These are phyloP conservation scores for Cyclotella atomus DNA, from an alignment of 108 stramenopile species.

Conservation along the genomic window DNA sequence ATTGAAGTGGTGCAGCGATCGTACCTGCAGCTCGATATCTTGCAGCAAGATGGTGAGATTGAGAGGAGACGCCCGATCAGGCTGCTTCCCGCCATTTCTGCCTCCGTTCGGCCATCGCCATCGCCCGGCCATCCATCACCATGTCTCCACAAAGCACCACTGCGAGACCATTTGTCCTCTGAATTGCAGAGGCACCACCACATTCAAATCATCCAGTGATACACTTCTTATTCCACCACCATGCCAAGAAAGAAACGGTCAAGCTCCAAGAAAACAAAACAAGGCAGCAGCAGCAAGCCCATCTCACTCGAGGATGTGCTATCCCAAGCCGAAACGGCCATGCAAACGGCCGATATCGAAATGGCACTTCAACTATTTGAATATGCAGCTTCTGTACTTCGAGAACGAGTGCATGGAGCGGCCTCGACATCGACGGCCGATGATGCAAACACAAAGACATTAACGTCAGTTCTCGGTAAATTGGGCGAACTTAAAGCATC, in stretches of 20 bases:
- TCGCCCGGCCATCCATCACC: no score
- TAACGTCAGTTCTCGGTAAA: constrained; percentile 73
- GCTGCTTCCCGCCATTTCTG: no score
- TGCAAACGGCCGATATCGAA: constrained; percentile 49
- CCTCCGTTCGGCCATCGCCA: no score
- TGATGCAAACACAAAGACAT: constrained; percentile 30
- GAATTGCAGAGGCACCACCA: neutral
- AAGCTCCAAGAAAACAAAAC: constrained; percentile 33
- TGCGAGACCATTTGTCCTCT: no score
- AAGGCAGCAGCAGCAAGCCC: neutral
- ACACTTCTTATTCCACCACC: no score
- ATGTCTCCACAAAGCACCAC: no score
- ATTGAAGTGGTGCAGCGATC: no score
- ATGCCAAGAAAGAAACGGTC: constrained; percentile 46
- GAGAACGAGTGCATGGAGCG: constrained; percentile 26
- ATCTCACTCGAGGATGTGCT: constrained; percentile 47
- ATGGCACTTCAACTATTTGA: constrained; percentile 39
- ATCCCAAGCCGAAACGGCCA: constrained; percentile 42
- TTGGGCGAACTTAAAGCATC: constrained; percentile 73
- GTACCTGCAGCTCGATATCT: no score
- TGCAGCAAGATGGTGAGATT: no score
- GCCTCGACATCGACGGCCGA: neutral
- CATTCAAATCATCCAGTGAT: neutral
- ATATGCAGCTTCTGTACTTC: constrained; percentile 37
- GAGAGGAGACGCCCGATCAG: no score